phyloP scores from a whole-genome alignment of 306 rosid species.

The Vicia faba region DNA sequence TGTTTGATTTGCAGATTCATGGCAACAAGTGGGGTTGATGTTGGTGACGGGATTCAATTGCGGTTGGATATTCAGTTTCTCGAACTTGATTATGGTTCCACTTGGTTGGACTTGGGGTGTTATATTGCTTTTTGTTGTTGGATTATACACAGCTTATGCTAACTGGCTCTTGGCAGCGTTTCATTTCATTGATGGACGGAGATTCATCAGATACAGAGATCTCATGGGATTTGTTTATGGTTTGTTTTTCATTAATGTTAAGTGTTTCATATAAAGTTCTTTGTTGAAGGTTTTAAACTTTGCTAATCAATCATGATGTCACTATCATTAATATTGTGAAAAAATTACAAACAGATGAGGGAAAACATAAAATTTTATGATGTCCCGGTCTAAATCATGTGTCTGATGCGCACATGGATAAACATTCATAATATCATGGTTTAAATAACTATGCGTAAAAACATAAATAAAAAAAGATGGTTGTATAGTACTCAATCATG shows the following conservation, averaged over 20 bases:
- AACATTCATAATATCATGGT: not conserved
- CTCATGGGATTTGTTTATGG: conserved; percentile 61
- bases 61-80: conserved; percentile 57
- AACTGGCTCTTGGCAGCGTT: conserved; percentile 67
- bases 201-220: conserved; percentile 75
- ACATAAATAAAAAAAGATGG: not conserved
- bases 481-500: not conserved
- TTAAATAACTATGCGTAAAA: not conserved
- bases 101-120: conserved; percentile 70
- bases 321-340: not conserved
- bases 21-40: conserved; percentile 73
- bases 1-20: conserved; percentile 32
- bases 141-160: conserved; percentile 60
- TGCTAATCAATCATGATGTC: not conserved
- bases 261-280: not conserved
- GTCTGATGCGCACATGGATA: not conserved
- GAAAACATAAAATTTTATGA: not conserved
- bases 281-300: not conserved
- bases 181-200: conserved; percentile 56
- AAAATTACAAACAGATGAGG: not conserved
- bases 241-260: not conserved
- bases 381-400: not conserved
- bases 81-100: conserved; percentile 56
- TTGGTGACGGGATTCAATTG: conserved; percentile 55
- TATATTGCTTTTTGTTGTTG: conserved; percentile 49